Evolutionary conservation across 2,329 filamentous ascomycete species (phyloP), one percentile per base, ranked within the genome.

Genomic region (Calonectria pseudoturangicola): DNA sequence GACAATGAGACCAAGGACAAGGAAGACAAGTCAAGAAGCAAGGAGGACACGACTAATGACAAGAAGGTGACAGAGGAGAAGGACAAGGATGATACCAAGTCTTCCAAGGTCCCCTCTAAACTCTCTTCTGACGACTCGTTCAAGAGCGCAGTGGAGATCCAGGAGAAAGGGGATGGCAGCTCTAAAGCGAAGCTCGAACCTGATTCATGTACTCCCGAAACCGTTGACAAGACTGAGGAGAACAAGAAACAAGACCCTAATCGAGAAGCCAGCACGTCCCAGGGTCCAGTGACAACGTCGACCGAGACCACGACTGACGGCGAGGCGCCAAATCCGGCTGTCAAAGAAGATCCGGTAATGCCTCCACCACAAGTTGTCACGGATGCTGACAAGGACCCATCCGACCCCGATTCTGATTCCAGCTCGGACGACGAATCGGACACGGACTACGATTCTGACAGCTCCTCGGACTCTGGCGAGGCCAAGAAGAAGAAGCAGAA

Each of bases 371-470:
- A 33, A 66, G 47, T 28, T 41, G 25, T 36, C 15, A 73, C 70
- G 4, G 75, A 78, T 16, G 66, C 74, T 18, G 62, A 65, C 2
- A 66, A 66, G 7, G 70, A 75, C 25, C 73, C 75, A 6, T 39
- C 70, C 54, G 71, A 68, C 13, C 62, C 73, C 58, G 65, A 68
- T 3, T 71, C 74, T 3, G 73, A 74, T 27, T 72, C 78, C 21
- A 73, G 77, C 58, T 79, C 77, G 18, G 79, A 76, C 43, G 75
- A 77, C 10, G 73, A 76, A n/a, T 76, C 74, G 5, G 76, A 77
- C 1, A 73, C 74, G 2, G 71, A 68, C n/a, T 73, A 74, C 16
- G 72, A 77, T 9, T 76, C 76, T 16, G 76, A 81, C 21, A 71
- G 66, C 43, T 76, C 76, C 30, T 58, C 33, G 15, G 65, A 70